Evolutionary conservation across 371 early-diverging fungal genomes (phyloP), one percentile per base, ranked within the genome.

Genomic region (Mortierella sp.): DNA sequence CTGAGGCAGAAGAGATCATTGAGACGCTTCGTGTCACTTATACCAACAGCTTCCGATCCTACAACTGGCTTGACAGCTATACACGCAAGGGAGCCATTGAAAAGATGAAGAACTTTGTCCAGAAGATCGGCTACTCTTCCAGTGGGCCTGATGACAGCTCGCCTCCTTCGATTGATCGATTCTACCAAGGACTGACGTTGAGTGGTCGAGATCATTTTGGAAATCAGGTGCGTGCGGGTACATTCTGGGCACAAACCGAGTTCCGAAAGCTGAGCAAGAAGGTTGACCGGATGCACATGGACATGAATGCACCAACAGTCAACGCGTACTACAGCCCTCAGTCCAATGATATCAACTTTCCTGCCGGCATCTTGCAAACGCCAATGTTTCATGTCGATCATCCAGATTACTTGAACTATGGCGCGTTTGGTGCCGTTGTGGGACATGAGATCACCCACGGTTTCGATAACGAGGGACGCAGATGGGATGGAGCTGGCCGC

Each of bases 381-480:
- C 87, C 87, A 1, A 83, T 84, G 65, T 87, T 81, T 56, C 45
- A 80, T 47, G 41, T 65, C 2, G 69, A 80, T 1, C 48, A 57
- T 16, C 87, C 86, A 1, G 83, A 80, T 23, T 85, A 84, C 50
- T 9, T 89, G 27, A 88, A 86, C 42, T 89, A 82, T 67, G 90
- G 89, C n/a, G 82, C 80, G 26, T 81, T 89, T 31, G 90, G 90
- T 24, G 54, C 57, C 21, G 78, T 87, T 1, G 74, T 84, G 38
- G 90, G 87, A 1, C 89, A 90, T 67, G 90, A 90, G 65, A 64
- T 89, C 2, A 48, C 41, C 18, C 64, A 62, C 86, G 91, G 60
- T 66, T 67, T 26, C 46, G 80, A 43, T 79, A 21, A 67, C 49
- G 39, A 18, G 2, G 66, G 72, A 19, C 56, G 61, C 6, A 23